Percentiles rank a stretch among this genome's conserved stretches.
Evolutionary conservation across 768 basidiomycete species (phyloP).

Genomic region (Guyanaporus albipodus): DNA sequence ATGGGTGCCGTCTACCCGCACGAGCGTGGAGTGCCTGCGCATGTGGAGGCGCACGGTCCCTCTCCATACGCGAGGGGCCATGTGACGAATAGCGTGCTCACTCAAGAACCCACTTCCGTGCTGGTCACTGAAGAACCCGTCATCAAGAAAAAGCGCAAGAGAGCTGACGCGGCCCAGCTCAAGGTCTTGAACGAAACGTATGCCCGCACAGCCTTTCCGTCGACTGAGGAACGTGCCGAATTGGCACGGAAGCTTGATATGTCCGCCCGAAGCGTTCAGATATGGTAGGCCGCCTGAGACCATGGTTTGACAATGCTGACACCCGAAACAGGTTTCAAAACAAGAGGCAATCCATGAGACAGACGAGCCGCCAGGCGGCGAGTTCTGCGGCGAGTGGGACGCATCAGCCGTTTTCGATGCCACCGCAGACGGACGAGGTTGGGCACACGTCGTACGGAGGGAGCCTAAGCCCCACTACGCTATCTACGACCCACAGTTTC

Average conservation of each 20-base stretch:
- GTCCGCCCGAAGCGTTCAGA: slow-evolving; percentile 82
- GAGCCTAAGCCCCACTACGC: slow-evolving; percentile 29
- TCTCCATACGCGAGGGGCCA: slow-evolving; percentile 49
- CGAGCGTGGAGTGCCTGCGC: slow-evolving; percentile 37
- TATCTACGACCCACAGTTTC: slow-evolving; percentile 36
- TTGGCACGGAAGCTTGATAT: slow-evolving; percentile 76
- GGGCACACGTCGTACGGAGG: slow-evolving; percentile 33
- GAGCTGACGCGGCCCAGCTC: slow-evolving; percentile 75
- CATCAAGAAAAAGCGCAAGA: slow-evolving; percentile 86
- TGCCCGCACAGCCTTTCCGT: slow-evolving; percentile 78
- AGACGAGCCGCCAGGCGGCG: slow-evolving; percentile 63
- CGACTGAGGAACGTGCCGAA: slow-evolving; percentile 78
- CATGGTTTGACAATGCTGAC: slow-evolving; percentile 18
- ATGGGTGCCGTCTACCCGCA: slow-evolving; percentile 25
- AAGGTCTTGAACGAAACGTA: slow-evolving; percentile 81
- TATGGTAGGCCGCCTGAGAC: slow-evolving; percentile 52
- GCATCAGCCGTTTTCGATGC: slow-evolving; percentile 49
- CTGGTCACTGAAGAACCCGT: slow-evolving; percentile 56
- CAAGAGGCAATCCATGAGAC: slow-evolving; percentile 78
- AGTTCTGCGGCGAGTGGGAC: slow-evolving; percentile 40
- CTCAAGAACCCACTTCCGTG: slow-evolving; percentile 32
- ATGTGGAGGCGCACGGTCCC: slow-evolving; percentile 37
- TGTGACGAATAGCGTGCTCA: slow-evolving; percentile 30
- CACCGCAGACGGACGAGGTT: slow-evolving; percentile 34
- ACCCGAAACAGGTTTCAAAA: slow-evolving; percentile 71